Percentiles rank a stretch among this genome's conserved stretches.
These are phyloP conservation scores for Odontarrhena argentea DNA, from an alignment of 345 rosid genomes.

Conservation along the genomic window DNA sequence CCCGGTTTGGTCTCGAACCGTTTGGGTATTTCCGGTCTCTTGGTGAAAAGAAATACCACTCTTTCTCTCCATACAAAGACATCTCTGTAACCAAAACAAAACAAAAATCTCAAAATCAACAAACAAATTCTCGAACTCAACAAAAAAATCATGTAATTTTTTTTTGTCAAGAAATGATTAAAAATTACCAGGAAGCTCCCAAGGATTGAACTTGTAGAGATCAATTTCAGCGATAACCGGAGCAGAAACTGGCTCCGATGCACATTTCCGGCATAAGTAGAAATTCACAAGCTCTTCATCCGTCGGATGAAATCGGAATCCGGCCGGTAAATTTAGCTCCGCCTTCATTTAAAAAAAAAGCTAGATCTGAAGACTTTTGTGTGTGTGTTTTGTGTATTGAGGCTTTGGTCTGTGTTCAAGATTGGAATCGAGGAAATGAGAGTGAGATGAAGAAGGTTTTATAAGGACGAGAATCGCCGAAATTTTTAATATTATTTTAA, in stretches of 20 bases:
- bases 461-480: slow-evolving; percentile 38
- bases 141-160: not conserved
- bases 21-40: slow-evolving; percentile 91
- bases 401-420: slow-evolving; percentile 19
- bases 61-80: slow-evolving; percentile 86
- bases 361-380: slow-evolving; percentile 3
- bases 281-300: slow-evolving; percentile 87
- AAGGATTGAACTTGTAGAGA: slow-evolving; percentile 88
- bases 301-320: slow-evolving; percentile 95
- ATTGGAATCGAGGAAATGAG: slow-evolving; percentile 40
- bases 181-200: slow-evolving; percentile 89
- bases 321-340: slow-evolving; percentile 72
- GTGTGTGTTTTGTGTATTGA: not conserved
- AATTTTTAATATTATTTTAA: not conserved
- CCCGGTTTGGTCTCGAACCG: slow-evolving; percentile 87
- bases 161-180: not conserved
- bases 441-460: slow-evolving; percentile 27
- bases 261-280: slow-evolving; percentile 76
- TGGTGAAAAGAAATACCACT: slow-evolving; percentile 93
- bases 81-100: slow-evolving; percentile 45
- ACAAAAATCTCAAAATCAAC: slow-evolving; percentile 21
- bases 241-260: slow-evolving; percentile 55
- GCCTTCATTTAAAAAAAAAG: slow-evolving; percentile 43
- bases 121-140: not conserved
- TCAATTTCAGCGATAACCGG: slow-evolving; percentile 87